Conservation (phyloP, 2,329 filamentous ascomycete genomes). For the Aspergillus pseudotamarii region DNA sequence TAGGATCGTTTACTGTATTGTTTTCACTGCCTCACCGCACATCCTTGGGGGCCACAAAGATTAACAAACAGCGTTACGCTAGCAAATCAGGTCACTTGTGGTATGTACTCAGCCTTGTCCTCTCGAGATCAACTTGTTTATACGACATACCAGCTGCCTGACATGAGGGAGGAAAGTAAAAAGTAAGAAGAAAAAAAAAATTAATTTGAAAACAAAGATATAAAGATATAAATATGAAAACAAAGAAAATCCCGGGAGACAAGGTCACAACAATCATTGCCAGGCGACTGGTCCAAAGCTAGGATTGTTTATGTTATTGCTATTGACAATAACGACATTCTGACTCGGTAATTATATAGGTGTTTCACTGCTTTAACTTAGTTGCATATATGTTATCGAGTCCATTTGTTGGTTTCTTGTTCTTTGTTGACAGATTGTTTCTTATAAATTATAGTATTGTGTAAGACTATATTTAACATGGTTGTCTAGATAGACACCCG, state of each 20-base stretch:
- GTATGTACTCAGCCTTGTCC: background rate
- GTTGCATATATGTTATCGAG: background rate
- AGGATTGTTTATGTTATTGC: background rate
- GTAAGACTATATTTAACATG: background rate
- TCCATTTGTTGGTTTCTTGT: background rate
- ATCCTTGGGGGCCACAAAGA: background rate
- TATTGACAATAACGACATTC: background rate
- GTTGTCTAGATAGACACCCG: constrained; percentile 5
- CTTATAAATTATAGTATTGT: background rate
- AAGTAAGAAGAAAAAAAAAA: background rate
- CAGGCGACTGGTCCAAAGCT: background rate
- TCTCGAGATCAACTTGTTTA: background rate
- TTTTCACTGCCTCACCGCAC: background rate
- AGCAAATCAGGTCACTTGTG: background rate
- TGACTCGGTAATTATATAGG: background rate
- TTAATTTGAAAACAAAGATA: background rate
- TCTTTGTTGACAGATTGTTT: background rate
- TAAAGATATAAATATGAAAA: no score
- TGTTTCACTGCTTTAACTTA: background rate
- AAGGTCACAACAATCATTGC: background rate
- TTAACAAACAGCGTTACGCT: background rate
- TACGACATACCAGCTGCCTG: background rate
- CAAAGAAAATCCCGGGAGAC: background rate
- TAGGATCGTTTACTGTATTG: background rate
- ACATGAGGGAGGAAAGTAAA: background rate